A percentile compares a stretch with the other conserved stretches of the same genome.
Conservation (phyloP, 2,329 filamentous ascomycete genomes). For the Ophiostoma australiae region DNA sequence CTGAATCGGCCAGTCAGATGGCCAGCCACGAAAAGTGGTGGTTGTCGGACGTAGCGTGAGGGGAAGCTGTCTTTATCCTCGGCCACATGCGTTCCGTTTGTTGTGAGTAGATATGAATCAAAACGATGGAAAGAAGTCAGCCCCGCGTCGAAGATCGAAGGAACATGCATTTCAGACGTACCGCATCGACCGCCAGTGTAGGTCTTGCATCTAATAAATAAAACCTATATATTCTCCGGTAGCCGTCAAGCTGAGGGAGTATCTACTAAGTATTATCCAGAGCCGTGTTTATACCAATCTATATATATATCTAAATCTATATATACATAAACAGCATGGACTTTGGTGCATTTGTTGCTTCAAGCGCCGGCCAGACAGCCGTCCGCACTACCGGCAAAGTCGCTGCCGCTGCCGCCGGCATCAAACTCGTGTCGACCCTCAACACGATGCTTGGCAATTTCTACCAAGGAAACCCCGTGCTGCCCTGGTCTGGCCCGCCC, state of each 20-base stretch:
- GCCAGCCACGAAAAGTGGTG: too few species aligned
- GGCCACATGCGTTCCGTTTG: too few species aligned
- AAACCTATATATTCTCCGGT: background rate
- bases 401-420: slow-evolving; percentile 2
- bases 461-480: slow-evolving; percentile 20
- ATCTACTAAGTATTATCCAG: background rate
- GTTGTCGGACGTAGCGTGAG: too few species aligned
- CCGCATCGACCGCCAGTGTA: too few species aligned
- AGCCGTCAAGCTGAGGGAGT: too few species aligned
- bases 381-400: background rate
- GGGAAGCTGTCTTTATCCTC: too few species aligned
- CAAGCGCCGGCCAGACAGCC: background rate
- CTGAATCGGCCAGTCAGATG: too few species aligned
- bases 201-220: background rate
- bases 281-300: background rate
- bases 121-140: too few species aligned
- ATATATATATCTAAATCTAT: background rate
- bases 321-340: background rate
- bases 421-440: background rate
- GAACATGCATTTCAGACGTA: too few species aligned
- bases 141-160: too few species aligned
- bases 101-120: too few species aligned
- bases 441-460: slow-evolving; percentile 19
- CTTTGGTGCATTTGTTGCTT: background rate
- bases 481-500: background rate